These are phyloP conservation scores for Mrakiaceae sp. DNA, from an alignment of 1,284 basidiomycete genomes.

Conservation along the genomic window DNA sequence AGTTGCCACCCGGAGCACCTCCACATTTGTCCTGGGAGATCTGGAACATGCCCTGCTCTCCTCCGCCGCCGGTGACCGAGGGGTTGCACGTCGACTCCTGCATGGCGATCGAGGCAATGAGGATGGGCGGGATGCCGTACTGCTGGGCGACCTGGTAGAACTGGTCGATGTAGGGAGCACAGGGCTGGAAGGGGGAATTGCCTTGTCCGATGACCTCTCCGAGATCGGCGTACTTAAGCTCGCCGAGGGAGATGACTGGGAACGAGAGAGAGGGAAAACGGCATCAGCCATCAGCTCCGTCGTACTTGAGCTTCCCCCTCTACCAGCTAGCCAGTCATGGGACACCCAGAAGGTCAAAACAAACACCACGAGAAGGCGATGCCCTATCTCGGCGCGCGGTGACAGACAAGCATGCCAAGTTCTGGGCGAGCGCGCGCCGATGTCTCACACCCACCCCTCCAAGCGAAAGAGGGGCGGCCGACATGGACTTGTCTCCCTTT, in stretches of 20 bases:
- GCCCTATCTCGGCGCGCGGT: no score
- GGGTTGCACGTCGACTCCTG: conserved; percentile 65
- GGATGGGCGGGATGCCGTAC: conserved; percentile 37
- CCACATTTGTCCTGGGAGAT: conserved; percentile 66
- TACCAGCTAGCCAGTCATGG: not conserved
- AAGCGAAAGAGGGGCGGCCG: not conserved
- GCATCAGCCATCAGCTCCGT: no score
- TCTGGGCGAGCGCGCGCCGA: no score
- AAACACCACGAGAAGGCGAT: conserved; percentile 10
- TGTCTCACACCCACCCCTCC: no score
- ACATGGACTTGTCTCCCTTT: no score
- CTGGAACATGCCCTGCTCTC: conserved; percentile 77
- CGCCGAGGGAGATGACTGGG: conserved; percentile 40
- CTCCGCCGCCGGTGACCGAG: conserved; percentile 55
- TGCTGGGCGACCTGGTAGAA: conserved; percentile 55
- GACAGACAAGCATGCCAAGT: no score
- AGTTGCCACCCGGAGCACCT: conserved; percentile 51
- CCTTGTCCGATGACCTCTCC: conserved; percentile 41
- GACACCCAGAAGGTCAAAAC: conserved; percentile 18
- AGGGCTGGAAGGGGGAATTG: conserved; percentile 52
- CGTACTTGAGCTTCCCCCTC: no score
- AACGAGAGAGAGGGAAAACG: conserved; percentile 17
- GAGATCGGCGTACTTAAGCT: conserved; percentile 46
- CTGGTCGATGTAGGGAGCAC: conserved; percentile 43
- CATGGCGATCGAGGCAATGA: conserved; percentile 76